Evolutionary conservation across 2,329 filamentous ascomycete species (phyloP).

Genomic region (Colletotrichum sp.): DNA sequence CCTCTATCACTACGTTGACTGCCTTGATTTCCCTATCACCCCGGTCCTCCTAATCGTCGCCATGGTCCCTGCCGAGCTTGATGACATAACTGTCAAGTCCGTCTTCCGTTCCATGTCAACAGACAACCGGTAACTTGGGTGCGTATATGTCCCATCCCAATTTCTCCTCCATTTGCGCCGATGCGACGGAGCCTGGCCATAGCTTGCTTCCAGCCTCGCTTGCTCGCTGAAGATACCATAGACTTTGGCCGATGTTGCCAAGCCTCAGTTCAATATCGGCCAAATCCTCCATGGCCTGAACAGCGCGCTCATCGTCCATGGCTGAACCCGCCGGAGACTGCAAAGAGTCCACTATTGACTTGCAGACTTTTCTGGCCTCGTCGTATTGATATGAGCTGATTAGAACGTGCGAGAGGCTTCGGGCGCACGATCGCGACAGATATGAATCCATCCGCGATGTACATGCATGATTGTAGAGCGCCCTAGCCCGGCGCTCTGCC

Average conservation of each 20-base stretch:
- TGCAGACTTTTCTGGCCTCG: not conserved
- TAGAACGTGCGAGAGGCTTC: not conserved
- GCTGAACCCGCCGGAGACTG: not conserved
- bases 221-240: not conserved
- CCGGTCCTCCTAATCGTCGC: too few relatives aligned
- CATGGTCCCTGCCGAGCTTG: fast-evolving
- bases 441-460: not conserved
- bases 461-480: not conserved
- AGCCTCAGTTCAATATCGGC: not conserved
- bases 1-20: fast-evolving
- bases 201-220: not conserved
- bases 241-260: not conserved
- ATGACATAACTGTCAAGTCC: not conserved
- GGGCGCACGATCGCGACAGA: not conserved
- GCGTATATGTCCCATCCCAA: not conserved
- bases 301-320: not conserved
- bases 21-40: too few relatives aligned
- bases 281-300: not conserved
- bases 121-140: not conserved
- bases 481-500: not conserved
- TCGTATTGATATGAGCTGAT: not conserved
- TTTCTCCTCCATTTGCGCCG: not conserved
- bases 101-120: not conserved
- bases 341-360: not conserved
- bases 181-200: not conserved